Base-by-base conservation (phyloP, 208 protist species). In the Leptomonas pyrrhocoris region DNA sequence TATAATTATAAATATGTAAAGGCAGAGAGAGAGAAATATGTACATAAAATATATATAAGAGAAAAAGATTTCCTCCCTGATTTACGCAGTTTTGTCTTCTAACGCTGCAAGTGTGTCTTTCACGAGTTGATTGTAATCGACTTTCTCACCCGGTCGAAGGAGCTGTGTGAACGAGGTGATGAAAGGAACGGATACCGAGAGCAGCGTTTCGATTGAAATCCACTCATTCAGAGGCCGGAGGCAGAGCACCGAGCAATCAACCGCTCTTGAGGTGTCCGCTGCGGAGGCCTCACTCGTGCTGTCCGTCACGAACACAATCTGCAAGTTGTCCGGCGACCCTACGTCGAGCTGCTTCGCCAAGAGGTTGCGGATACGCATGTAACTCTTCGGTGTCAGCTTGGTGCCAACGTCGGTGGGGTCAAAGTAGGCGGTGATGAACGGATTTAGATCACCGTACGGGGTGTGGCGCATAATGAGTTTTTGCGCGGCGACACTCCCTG, bases 391-490 rank as follows among this genome's bases (percentile, higher is more conserved):
- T 21, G 80, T 74, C n/a, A 88, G 40, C 72, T 93, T 93, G 16
- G 74, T 72, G 7, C 94, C 94, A 9, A 88, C 85, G 11, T 58
- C 83, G 2, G 57, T 83, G 5, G 89, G 84, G 57, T 98, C 95
- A 21, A 94, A 88, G 80, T 96, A 89, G 13, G 78, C 88, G n/a
- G 53, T 34, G 15, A 98, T 73, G 55, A 83, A 84, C 8, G 84
- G 79, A 7, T 83, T 74, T 11, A 98, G 51, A 53, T 96, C 82
- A 9, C 94, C 95, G 36, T 85, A 40, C 9, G 25, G 31, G 12
- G 86, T 86, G 74, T 94, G 27, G 5, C 55, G 49, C 73, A 97
- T 90, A 3, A 98, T 40, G 21, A 94, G 56, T 64, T 90, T 76
- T 77, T 98, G 94, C 9, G 93, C 79, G 0, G 46, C 66, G 2